Conservation (phyloP, 768 basidiomycete species). For the Russula ochroleuca region DNA sequence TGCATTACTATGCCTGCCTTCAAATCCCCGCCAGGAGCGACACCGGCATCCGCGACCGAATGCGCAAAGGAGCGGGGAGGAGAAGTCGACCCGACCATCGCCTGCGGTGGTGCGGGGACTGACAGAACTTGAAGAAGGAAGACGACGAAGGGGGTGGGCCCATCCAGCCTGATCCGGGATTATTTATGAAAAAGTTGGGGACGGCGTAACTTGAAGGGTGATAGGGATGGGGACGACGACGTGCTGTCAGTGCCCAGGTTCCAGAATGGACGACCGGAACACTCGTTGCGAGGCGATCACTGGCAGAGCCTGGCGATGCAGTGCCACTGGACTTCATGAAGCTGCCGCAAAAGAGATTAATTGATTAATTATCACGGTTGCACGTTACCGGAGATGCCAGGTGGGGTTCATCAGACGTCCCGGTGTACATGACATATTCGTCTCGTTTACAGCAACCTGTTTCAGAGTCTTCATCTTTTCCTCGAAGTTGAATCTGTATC, state of each 20-base stretch:
- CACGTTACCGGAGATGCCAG: not conserved
- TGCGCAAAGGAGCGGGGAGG: not conserved
- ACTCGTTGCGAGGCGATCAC: not conserved
- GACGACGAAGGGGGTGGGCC: not conserved
- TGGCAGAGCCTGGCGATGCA: not conserved
- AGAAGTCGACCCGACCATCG: conserved; percentile 12
- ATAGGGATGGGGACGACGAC: not conserved
- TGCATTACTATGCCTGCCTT: not conserved
- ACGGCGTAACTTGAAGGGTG: not conserved
- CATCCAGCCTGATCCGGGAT: too few species aligned
- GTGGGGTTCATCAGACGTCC: too few species aligned
- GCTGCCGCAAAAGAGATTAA: not conserved
- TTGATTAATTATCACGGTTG: not conserved
- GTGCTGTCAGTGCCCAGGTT: not conserved
- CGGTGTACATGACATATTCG: too few species aligned
- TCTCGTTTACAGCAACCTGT: too few species aligned
- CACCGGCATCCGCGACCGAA: not conserved
- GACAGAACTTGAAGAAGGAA: not conserved
- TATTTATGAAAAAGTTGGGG: not conserved
- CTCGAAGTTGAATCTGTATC: too few species aligned
- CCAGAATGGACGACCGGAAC: not conserved
- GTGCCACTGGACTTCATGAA: not conserved
- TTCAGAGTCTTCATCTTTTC: too few species aligned
- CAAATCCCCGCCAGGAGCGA: not conserved
- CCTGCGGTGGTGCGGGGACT: conserved; percentile 18